Percentiles rank a stretch among this genome's conserved stretches.
These are phyloP conservation scores for Hymenochaete sp. DNA, from an alignment of 1,284 basidiomycete species.

Conservation along the genomic window DNA sequence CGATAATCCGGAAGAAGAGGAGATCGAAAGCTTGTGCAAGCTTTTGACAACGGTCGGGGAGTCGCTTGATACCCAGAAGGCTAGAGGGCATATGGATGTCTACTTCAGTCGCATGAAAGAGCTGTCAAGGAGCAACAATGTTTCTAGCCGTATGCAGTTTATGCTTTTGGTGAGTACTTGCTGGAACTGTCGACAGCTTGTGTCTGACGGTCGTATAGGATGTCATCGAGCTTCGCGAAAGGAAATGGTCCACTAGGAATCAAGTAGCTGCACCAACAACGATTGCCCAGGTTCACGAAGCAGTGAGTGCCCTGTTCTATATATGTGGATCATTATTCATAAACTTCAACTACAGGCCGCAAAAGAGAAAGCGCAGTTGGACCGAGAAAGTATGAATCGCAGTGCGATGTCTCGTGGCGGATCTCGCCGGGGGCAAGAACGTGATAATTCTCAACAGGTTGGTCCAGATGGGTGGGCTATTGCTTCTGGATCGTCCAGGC, in stretches of 20 bases:
- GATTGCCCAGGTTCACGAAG: slow-evolving; percentile 84
- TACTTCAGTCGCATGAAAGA: slow-evolving; percentile 90
- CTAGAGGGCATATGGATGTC: slow-evolving; percentile 79
- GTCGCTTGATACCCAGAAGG: slow-evolving; percentile 73
- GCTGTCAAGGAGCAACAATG: slow-evolving; percentile 63
- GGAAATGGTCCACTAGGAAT: slow-evolving; percentile 75
- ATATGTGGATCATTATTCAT: too few relatives aligned
- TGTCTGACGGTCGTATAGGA: slow-evolving; percentile 50
- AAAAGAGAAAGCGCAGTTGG: slow-evolving; percentile 59
- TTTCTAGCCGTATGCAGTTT: slow-evolving; percentile 86
- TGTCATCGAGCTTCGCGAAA: slow-evolving; percentile 80
- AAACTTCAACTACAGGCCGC: slow-evolving; percentile 42
- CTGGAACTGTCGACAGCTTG: not conserved
- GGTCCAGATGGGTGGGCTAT: slow-evolving; percentile 84
- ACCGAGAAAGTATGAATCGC: slow-evolving; percentile 51
- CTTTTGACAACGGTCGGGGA: slow-evolving; percentile 84
- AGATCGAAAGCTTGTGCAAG: slow-evolving; percentile 94
- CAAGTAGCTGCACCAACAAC: slow-evolving; percentile 77
- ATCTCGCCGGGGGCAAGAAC: slow-evolving; percentile 80
- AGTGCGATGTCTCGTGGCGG: slow-evolving; percentile 64
- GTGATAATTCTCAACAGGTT: slow-evolving; percentile 43
- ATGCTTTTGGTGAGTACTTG: slow-evolving; percentile 75
- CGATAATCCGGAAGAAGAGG: slow-evolving; percentile 93
- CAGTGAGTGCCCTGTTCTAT: slow-evolving; percentile 39
- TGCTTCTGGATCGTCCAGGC: slow-evolving; percentile 49